These are phyloP conservation scores for Tilletia setariae DNA, from an alignment of 1,284 basidiomycete species.

Conservation along the genomic window DNA sequence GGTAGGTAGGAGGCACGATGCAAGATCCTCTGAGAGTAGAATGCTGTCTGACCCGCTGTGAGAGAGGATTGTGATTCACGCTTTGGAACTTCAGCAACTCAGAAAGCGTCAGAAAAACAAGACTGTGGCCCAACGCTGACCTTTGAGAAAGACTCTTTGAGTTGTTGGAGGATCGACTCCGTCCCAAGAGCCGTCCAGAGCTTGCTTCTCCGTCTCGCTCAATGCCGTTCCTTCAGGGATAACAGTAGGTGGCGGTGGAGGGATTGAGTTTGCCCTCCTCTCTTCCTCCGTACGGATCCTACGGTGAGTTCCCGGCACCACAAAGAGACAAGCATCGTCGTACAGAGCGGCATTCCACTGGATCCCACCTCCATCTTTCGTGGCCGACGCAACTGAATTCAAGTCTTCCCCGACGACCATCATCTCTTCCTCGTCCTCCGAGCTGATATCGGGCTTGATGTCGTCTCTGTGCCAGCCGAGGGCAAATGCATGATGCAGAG, in stretches of 20 bases:
- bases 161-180: slow-evolving; percentile 62
- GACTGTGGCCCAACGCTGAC: slow-evolving; percentile 59
- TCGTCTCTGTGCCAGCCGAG: slow-evolving; percentile 81
- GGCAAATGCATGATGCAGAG: slow-evolving; percentile 67
- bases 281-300: slow-evolving; percentile 65
- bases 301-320: slow-evolving; percentile 71
- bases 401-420: slow-evolving; percentile 51
- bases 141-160: slow-evolving; percentile 64
- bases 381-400: slow-evolving; percentile 23
- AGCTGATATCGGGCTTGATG: slow-evolving; percentile 64
- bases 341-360: slow-evolving; percentile 83
- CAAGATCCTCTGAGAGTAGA: slow-evolving; percentile 77
- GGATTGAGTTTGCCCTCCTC: slow-evolving; percentile 30
- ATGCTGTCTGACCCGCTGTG: slow-evolving; percentile 70
- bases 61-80: not conserved
- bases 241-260: slow-evolving; percentile 25
- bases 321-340: slow-evolving; percentile 69
- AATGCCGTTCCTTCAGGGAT: slow-evolving; percentile 14
- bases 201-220: not conserved
- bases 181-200: slow-evolving; percentile 59
- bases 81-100: not conserved
- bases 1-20: slow-evolving; percentile 70
- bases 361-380: slow-evolving; percentile 67
- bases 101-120: not conserved
- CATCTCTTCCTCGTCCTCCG: slow-evolving; percentile 66